Conservation (phyloP, 148 eudicot genomes). For the Amaranthus cruentus region DNA sequence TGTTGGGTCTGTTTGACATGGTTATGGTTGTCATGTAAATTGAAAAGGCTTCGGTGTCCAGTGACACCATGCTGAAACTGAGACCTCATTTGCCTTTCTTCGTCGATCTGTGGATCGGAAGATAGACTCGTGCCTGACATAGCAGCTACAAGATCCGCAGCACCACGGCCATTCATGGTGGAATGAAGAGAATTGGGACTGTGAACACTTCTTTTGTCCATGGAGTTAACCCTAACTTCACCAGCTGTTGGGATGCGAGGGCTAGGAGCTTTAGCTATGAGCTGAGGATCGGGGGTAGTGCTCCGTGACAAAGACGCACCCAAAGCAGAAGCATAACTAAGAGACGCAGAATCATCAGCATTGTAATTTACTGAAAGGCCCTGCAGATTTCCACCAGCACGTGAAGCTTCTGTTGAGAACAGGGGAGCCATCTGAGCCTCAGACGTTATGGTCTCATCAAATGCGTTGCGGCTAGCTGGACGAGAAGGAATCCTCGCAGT, state of each 20-base stretch:
- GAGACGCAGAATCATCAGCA: conserved; percentile 40
- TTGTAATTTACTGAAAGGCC: conserved; percentile 33
- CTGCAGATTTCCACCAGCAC: conserved; percentile 29
- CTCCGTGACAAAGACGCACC: conserved; percentile 73
- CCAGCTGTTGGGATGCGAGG: conserved; percentile 69
- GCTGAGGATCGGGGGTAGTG: conserved; percentile 68
- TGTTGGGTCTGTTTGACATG: conserved; percentile 31
- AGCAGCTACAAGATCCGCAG: conserved; percentile 50
- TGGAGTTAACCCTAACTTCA: conserved; percentile 46
- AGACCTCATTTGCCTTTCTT: conserved; percentile 39
- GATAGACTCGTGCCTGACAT: conserved; percentile 60
- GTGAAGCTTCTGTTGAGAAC: conserved; percentile 41
- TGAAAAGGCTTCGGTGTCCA: conserved; percentile 34
- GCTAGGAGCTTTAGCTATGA: conserved; percentile 58
- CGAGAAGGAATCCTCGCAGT: conserved; percentile 48
- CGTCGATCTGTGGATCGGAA: conserved; percentile 36
- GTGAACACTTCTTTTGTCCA: conserved; percentile 49
- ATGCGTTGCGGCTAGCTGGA: conserved; percentile 59
- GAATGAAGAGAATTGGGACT: conserved; percentile 39
- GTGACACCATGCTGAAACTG: conserved; percentile 39
- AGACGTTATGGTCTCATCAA: conserved; percentile 39
- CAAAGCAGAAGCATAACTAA: conserved; percentile 69
- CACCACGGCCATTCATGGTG: conserved; percentile 31
- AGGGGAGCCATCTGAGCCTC: conserved; percentile 51
- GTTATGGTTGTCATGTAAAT: conserved; percentile 39